Conservation (phyloP, 352 stramenopile species). For the Phytophthora nicotianae region DNA sequence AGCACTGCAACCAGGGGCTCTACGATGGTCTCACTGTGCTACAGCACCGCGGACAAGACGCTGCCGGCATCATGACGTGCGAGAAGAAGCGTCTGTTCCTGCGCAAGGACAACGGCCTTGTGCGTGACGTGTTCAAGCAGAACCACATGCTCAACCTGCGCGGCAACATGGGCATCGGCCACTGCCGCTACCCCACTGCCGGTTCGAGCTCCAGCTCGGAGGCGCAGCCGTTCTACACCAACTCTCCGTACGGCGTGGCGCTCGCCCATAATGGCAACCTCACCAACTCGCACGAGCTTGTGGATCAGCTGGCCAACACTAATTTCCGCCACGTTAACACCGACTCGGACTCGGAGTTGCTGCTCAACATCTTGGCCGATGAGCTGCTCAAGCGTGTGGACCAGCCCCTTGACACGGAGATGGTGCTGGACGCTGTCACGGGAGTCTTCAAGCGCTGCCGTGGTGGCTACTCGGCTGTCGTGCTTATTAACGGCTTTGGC, state of each 20-base stretch:
- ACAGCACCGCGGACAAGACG: slow-evolving; percentile 97
- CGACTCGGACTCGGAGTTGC: slow-evolving; percentile 98
- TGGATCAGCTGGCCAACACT: slow-evolving; percentile 90
- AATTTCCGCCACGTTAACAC: slow-evolving; percentile 98
- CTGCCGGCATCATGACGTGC: slow-evolving; percentile 96
- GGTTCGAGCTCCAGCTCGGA: slow-evolving; percentile 91
- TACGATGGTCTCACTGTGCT: slow-evolving; percentile 98
- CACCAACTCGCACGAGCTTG: slow-evolving; percentile 97
- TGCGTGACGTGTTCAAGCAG: slow-evolving; percentile 98
- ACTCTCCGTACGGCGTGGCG: slow-evolving; percentile 98
- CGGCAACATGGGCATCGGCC: slow-evolving; percentile 97
- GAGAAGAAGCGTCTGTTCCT: slow-evolving; percentile 94
- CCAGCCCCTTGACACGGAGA: slow-evolving; percentile 66
- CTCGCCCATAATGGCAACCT: slow-evolving; percentile 99
- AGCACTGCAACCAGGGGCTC: slow-evolving; percentile 93
- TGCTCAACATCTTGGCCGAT: slow-evolving; percentile 99
- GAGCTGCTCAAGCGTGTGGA: slow-evolving; percentile 90
- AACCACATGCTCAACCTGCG: slow-evolving; percentile 97
- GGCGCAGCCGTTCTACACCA: slow-evolving; percentile 99
- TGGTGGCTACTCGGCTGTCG: slow-evolving; percentile 96
- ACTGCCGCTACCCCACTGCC: slow-evolving; percentile 98
- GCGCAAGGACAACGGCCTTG: slow-evolving; percentile 98
- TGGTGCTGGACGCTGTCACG: slow-evolving; percentile 92
- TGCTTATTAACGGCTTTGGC: slow-evolving; percentile 97
- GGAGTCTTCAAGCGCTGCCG: slow-evolving; percentile 95